Evolutionary conservation across 129 eudicot species (phyloP).

Genomic region (Lactuca saligna): DNA sequence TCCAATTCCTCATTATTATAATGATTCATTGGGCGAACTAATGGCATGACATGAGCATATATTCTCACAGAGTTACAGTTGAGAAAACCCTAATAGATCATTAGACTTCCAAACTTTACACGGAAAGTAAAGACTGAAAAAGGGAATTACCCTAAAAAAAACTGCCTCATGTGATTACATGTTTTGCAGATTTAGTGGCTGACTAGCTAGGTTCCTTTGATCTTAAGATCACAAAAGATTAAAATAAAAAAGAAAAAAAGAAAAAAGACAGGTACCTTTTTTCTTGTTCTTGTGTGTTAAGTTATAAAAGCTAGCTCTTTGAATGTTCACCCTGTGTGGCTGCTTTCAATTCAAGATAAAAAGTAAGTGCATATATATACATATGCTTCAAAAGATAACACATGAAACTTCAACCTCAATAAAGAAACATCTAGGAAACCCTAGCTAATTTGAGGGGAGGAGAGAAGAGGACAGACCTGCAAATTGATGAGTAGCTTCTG

Average conservation of each 20-base stretch:
- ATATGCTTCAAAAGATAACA: slow-evolving; percentile 20
- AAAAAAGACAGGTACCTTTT: slow-evolving; percentile 42
- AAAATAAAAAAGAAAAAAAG: neutral
- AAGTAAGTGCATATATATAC: slow-evolving; percentile 17
- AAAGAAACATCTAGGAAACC: slow-evolving; percentile 41
- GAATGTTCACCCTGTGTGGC: slow-evolving; percentile 16
- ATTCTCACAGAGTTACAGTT: slow-evolving; percentile 16
- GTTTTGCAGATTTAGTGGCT: slow-evolving; percentile 25
- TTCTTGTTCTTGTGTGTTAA: slow-evolving; percentile 30
- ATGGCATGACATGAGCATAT: slow-evolving; percentile 23
- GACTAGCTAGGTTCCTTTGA: slow-evolving; percentile 20
- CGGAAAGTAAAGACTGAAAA: slow-evolving; percentile 27
- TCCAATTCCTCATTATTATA: slow-evolving; percentile 9
- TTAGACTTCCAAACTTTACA: slow-evolving; percentile 32
- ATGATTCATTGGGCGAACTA: slow-evolving; percentile 14
- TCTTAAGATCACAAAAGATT: slow-evolving; percentile 31
- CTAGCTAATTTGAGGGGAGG: slow-evolving; percentile 42
- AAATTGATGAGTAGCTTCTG: slow-evolving; percentile 45
- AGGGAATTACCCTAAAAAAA: slow-evolving; percentile 28
- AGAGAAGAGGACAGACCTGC: slow-evolving; percentile 40
- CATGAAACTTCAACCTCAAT: slow-evolving; percentile 29
- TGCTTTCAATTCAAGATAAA: slow-evolving; percentile 19
- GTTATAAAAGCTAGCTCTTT: slow-evolving; percentile 29
- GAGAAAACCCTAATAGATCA: slow-evolving; percentile 54
- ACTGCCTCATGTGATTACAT: slow-evolving; percentile 33